These are phyloP conservation scores for Chytriomyces hyalinus DNA, from an alignment of 192 early-diverging fungal species.

Conservation along the genomic window DNA sequence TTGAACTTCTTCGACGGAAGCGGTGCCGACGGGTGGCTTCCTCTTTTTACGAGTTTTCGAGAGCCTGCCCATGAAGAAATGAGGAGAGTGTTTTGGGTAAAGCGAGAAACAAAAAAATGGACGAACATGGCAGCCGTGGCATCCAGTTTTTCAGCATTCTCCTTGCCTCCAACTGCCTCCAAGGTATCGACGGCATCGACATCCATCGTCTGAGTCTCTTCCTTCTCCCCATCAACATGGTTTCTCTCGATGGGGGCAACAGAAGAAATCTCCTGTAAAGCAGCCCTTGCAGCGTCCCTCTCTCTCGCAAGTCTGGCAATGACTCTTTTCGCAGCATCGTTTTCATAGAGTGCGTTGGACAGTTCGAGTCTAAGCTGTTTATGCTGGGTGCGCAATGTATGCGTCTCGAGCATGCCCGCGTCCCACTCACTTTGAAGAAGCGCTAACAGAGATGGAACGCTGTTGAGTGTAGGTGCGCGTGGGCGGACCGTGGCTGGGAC, in stretches of 20 bases:
- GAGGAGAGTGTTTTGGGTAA: background rate
- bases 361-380: conserved; percentile 90
- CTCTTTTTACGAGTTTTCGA: conserved; percentile 77
- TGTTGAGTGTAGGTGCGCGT: conserved; percentile 86
- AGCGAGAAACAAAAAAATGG: conserved; percentile 1
- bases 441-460: conserved; percentile 85
- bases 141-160: conserved; percentile 45
- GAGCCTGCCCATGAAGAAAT: conserved; percentile 48
- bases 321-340: conserved; percentile 94
- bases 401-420: conserved; percentile 92
- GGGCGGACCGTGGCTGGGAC: conserved; percentile 73
- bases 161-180: conserved; percentile 36
- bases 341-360: conserved; percentile 91
- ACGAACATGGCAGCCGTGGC: conserved; percentile 40
- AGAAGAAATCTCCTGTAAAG: conserved; percentile 37
- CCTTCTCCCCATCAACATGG: background rate
- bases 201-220: conserved; percentile 47
- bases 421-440: conserved; percentile 98
- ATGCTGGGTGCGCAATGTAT: conserved; percentile 90
- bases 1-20: conserved; percentile 70
- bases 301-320: conserved; percentile 91
- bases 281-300: conserved; percentile 83
- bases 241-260: conserved; percentile 17
- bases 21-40: conserved; percentile 71
- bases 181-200: conserved; percentile 56